Evolutionary conservation across 1,139 yeast species (phyloP).

Genomic region (Hansenula anomala): DNA sequence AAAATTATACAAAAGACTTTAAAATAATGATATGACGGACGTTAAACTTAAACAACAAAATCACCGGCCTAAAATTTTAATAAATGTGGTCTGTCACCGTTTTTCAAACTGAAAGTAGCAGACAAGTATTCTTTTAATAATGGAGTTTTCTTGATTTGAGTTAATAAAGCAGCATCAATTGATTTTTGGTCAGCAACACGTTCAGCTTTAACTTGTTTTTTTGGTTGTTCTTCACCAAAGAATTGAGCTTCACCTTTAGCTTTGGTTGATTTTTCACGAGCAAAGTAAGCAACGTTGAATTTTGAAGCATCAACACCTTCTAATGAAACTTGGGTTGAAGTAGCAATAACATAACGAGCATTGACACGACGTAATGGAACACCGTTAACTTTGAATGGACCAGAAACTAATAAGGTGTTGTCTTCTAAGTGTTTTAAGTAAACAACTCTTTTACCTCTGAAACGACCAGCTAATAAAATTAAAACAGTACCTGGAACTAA

Average conservation of each 20-base stretch:
- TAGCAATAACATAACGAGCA: conserved; percentile 98
- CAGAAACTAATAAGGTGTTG: conserved; percentile 96
- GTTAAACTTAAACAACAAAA: no score
- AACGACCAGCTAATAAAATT: conserved; percentile 98
- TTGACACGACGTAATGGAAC: conserved; percentile 99
- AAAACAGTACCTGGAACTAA: conserved; percentile 98
- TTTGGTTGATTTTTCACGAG: conserved; percentile 85
- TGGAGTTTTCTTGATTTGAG: conserved; percentile 97
- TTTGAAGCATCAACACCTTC: conserved; percentile 71
- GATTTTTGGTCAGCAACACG: conserved; percentile 98
- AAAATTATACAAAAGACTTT: background rate
- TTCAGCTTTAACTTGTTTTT: conserved; percentile 83
- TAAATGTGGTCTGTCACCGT: conserved; percentile 99
- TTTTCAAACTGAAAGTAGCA: conserved; percentile 94
- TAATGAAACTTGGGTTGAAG: conserved; percentile 84
- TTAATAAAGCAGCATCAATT: conserved; percentile 90
- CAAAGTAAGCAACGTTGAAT: conserved; percentile 94
- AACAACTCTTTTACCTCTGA: conserved; percentile 99
- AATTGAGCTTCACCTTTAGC: conserved; percentile 90
- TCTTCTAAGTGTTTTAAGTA: conserved; percentile 97
- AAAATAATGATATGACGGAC: no score
- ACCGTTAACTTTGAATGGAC: conserved; percentile 99
- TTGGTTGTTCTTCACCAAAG: conserved; percentile 76
- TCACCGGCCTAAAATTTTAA: conserved; percentile 87
- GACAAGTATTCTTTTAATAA: conserved; percentile 97